Evolutionary conservation across 2,329 filamentous ascomycete genomes (phyloP).

Genomic region (Arthrobotrys conoides): DNA sequence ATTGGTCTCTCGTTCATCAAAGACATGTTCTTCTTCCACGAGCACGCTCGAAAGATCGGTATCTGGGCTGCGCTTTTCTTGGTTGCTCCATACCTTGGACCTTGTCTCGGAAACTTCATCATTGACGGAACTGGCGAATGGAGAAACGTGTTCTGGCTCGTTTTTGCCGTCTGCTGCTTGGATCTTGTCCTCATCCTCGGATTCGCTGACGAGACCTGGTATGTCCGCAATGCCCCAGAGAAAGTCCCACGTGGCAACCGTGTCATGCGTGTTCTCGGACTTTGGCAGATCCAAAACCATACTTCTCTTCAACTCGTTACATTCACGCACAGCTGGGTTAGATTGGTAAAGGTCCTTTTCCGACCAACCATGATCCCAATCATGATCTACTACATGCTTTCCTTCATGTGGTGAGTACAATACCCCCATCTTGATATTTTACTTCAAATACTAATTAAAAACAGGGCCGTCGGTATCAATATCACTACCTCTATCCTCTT

Average conservation of each 20-base stretch:
- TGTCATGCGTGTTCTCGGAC: slow-evolving; percentile 63
- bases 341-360: slow-evolving; percentile 62
- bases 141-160: slow-evolving; percentile 71
- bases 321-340: slow-evolving; percentile 60
- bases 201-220: slow-evolving; percentile 71
- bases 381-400: slow-evolving; percentile 62
- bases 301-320: slow-evolving; percentile 64
- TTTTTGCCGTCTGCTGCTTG: slow-evolving; percentile 67
- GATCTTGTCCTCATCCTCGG: slow-evolving; percentile 67
- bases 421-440: neutral
- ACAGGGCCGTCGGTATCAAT: slow-evolving; percentile 63
- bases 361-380: slow-evolving; percentile 60
- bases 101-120: slow-evolving; percentile 69
- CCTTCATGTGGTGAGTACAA: slow-evolving; percentile 62
- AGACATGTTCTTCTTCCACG: slow-evolving; percentile 75
- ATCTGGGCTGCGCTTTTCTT: slow-evolving; percentile 67
- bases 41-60: slow-evolving; percentile 71
- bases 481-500: slow-evolving; percentile 63
- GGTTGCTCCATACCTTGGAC: slow-evolving; percentile 66
- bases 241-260: slow-evolving; percentile 66
- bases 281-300: slow-evolving; percentile 66
- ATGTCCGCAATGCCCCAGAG: slow-evolving; percentile 68
- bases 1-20: slow-evolving; percentile 72
- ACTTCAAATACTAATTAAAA: slow-evolving; percentile 19
- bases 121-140: slow-evolving; percentile 68